A percentile compares a stretch with the other conserved stretches of the same genome.
Evolutionary conservation across 2,329 filamentous ascomycete genomes (phyloP).

Genomic region (Fusarium sacchari): DNA sequence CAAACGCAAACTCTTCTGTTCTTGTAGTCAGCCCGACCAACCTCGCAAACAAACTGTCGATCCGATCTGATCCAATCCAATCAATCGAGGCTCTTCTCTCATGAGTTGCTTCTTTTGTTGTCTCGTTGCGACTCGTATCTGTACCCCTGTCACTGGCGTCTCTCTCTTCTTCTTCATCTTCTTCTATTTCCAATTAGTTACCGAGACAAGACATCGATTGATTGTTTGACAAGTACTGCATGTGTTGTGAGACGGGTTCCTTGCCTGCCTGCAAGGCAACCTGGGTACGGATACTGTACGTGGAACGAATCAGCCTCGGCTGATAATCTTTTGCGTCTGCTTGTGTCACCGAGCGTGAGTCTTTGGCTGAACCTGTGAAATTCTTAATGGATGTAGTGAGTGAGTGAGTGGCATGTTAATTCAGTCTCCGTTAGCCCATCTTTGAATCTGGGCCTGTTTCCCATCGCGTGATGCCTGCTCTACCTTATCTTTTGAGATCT

Average conservation of each 20-base stretch:
- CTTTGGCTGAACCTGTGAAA: not conserved
- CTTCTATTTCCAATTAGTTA: not conserved
- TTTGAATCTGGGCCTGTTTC: not conserved
- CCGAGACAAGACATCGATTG: constrained; percentile 11
- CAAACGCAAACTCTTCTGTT: not conserved
- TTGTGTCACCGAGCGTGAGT: constrained; percentile 18
- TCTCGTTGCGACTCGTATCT: constrained; percentile 18
- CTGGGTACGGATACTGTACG: not conserved
- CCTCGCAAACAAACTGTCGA: constrained; percentile 7
- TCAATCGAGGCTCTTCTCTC: constrained; percentile 1
- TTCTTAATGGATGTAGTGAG: not conserved
- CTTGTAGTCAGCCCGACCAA: not conserved
- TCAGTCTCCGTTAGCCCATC: constrained; percentile 24
- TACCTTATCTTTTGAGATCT: not conserved
- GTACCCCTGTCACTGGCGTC: not conserved
- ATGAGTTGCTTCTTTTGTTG: constrained; percentile 13
- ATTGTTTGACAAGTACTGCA: not conserved
- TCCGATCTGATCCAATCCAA: constrained; percentile 2
- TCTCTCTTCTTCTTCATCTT: too few relatives aligned
- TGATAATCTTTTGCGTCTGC: constrained; percentile 1
- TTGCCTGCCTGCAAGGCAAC: not conserved
- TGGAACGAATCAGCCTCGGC: constrained; percentile 24
- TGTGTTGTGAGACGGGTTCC: not conserved
- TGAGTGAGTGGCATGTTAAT: constrained; percentile 29
- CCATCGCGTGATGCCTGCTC: constrained; percentile 1